Evolutionary conservation across 2,329 filamentous ascomycete species (phyloP).

Genomic region (Amphichorda felina): DNA sequence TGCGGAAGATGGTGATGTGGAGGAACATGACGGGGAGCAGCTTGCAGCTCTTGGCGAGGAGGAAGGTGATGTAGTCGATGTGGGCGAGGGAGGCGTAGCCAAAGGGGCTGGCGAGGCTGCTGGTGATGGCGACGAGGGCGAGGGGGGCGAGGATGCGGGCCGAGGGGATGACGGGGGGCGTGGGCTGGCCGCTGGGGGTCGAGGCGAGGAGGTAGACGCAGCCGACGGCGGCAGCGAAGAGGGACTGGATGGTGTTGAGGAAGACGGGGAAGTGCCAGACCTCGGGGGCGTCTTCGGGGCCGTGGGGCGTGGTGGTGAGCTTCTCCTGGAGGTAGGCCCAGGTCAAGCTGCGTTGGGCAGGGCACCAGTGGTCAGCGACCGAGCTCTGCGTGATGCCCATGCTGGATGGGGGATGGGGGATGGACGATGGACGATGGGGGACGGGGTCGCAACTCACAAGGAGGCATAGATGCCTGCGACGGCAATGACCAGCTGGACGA

Average conservation of each 20-base stretch:
- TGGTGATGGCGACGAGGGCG: conserved; percentile 74
- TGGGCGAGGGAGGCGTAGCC: conserved; percentile 87
- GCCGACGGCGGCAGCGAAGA: conserved; percentile 75
- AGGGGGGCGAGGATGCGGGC: conserved; percentile 64
- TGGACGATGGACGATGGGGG: too few relatives aligned
- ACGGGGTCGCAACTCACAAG: conserved; percentile 79
- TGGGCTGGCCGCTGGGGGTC: conserved; percentile 30
- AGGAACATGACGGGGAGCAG: conserved; percentile 97
- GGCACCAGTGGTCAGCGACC: conserved; percentile 3
- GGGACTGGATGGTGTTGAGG: conserved; percentile 89
- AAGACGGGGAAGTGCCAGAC: conserved; percentile 91
- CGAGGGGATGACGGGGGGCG: conserved; percentile 65
- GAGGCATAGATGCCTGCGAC: conserved; percentile 95
- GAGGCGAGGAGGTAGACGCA: conserved; percentile 65
- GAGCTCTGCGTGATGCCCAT: too few relatives aligned
- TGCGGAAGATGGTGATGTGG: conserved; percentile 83
- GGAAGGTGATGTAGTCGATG: conserved; percentile 96
- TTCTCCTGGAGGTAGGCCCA: conserved; percentile 97
- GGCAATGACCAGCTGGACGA: conserved; percentile 69
- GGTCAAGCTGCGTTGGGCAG: conserved; percentile 77
- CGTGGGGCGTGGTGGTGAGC: conserved; percentile 86
- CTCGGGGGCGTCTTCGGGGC: conserved; percentile 48
- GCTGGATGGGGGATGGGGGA: too few relatives aligned
- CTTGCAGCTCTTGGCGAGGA: conserved; percentile 96
- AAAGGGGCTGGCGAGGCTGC: conserved; percentile 84